Conservation (phyloP, 495 filamentous ascomycete species). For the Aspergillus sclerotiicarbonarius region DNA sequence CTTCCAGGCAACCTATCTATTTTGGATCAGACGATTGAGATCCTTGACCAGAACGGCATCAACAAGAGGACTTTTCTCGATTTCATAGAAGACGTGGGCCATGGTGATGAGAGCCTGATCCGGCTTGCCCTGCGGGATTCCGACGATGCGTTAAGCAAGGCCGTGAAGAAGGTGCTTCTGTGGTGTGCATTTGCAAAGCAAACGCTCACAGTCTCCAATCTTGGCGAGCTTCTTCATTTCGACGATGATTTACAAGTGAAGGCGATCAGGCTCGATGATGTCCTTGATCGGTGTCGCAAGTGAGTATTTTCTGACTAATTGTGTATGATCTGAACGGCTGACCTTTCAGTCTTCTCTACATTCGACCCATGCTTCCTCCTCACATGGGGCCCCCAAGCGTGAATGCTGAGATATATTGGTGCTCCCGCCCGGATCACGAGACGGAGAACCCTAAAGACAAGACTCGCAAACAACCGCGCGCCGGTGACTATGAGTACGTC, state of each 20-base stretch:
- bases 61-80: neutral
- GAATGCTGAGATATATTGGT: neutral
- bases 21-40: neutral
- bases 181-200: neutral
- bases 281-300: neutral
- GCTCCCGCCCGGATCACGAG: neutral
- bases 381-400: neutral
- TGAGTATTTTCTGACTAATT: neutral
- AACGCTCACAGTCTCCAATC: neutral
- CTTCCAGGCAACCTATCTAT: neutral
- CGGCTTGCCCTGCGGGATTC: neutral
- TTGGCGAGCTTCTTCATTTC: neutral
- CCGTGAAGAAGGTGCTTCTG: neutral
- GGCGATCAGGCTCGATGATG: neutral
- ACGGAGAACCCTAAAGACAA: neutral
- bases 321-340: too few relatives aligned
- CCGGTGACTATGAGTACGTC: neutral
- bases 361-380: neutral
- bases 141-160: neutral
- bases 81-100: neutral
- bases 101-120: neutral
- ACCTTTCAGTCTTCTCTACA: neutral
- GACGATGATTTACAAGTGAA: neutral
- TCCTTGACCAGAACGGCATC: neutral
- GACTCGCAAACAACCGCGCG: neutral